Conservation (phyloP, 208 protist species). For the Blechomonas ayalai region DNA sequence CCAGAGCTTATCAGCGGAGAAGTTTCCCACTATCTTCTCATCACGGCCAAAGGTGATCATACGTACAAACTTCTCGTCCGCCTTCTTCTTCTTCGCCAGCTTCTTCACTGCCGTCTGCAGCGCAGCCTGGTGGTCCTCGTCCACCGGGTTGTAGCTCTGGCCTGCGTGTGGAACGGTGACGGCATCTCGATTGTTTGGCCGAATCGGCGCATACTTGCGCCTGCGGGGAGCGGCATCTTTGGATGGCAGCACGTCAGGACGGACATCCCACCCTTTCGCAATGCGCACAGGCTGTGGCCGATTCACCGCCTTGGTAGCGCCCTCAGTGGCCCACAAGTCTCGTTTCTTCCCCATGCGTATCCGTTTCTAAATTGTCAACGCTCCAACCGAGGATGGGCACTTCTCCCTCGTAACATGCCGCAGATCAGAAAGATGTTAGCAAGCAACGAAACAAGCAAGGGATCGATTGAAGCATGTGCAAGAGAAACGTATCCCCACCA, state of each 20-base stretch:
- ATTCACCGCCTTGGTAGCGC: conserved; percentile 33
- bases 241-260: conserved; percentile 43
- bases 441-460: background rate
- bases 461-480: background rate
- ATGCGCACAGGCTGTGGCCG: conserved; percentile 39
- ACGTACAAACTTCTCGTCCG: conserved; percentile 63
- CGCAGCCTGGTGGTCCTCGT: conserved; percentile 70
- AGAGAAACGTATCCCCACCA: no score
- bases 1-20: conserved; percentile 68
- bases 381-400: no score
- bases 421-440: no score
- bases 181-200: conserved; percentile 76
- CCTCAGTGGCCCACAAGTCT: conserved; percentile 52
- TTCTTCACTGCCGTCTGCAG: conserved; percentile 48
- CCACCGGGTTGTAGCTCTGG: conserved; percentile 82
- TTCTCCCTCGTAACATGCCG: no score
- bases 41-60: conserved; percentile 61
- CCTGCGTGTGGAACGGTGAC: conserved; percentile 59
- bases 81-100: conserved; percentile 50
- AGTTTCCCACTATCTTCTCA: conserved; percentile 31
- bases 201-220: conserved; percentile 62
- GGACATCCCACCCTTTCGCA: conserved; percentile 51
- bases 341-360: conserved; percentile 32
- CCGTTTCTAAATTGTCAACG: no score
- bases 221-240: conserved; percentile 55